Conservation (phyloP, 164 flowering plant genomes). For the Euptelea pleiosperma region DNA sequence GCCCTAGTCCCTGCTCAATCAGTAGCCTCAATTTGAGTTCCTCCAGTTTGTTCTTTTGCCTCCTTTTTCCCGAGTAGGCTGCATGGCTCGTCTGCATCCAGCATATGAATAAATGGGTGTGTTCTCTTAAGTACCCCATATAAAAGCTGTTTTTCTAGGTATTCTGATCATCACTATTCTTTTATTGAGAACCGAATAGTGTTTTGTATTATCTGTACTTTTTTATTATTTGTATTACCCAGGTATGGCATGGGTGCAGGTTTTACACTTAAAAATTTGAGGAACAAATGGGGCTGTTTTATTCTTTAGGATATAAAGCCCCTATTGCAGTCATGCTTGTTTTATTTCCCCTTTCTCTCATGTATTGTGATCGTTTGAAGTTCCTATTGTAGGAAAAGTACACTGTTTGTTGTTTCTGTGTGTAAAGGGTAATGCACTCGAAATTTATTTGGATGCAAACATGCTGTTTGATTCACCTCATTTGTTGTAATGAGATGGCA, state of each 20-base stretch:
- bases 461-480: no score
- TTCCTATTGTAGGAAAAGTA: background rate
- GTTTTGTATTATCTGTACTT: constrained; percentile 21
- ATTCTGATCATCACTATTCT: constrained; percentile 20
- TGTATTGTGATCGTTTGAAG: background rate
- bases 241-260: constrained; percentile 10
- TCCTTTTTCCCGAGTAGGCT: constrained; percentile 3
- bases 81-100: background rate
- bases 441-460: no score
- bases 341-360: background rate
- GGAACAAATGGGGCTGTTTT: constrained; percentile 8
- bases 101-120: constrained; percentile 30
- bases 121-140: constrained; percentile 5
- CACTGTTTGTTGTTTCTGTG: background rate
- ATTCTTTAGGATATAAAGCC: background rate
- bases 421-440: no score
- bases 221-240: constrained; percentile 16
- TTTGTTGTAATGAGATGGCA: no score
- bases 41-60: constrained; percentile 9
- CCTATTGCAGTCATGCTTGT: background rate
- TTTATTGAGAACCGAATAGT: constrained; percentile 15
- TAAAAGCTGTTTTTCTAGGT: constrained; percentile 7
- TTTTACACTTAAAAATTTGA: background rate
- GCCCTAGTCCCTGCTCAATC: background rate
- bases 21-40: constrained; percentile 7